Base-by-base conservation (phyloP, 2,329 filamentous ascomycete genomes). In the Raffaelea arxii region DNA sequence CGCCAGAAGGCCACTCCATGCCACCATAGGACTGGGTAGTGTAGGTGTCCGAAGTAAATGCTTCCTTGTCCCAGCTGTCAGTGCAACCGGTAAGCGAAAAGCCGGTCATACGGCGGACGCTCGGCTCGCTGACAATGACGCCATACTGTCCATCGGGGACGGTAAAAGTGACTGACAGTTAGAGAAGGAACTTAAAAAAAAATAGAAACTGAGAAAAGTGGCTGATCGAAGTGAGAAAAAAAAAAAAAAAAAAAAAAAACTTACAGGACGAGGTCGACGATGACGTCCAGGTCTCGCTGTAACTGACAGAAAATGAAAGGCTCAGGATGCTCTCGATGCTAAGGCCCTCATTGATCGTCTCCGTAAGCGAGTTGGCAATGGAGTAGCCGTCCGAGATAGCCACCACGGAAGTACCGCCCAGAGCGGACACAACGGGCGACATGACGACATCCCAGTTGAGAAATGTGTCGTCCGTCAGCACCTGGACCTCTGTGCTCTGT, bases 381-480 rank as follows among this genome's bases (percentile, higher is more conserved):
- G 19, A 23, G 25, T 43, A 36, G 12, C 41, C 41, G 12, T 35
- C 30, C 4, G 41, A 16, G 10, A 43, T 35, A 21, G 27, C 6
- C 19, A 43, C 18, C 11, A 16, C 10, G 4, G 25, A 7, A 9
- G 2, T 16, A 30, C 41, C 30, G n/a, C 41, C 41, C 3, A 10
- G 3, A 2, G 41, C 25, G 7, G 27, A 35, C 21, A 43, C 27
- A 7, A 43, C 27, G 3, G 41, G 41, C 30, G 41, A 43, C 41
- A 43, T 43, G 25, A 30, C 41, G 5, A 43, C 41, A n/a, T 43
- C 41, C 41, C 41, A 43, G 41, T 43, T 43, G 18, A 43, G 27
- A n/a, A 43, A 43, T 14, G 18, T 35, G 7, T 23, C 5, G 21
- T 43, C 41, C 3, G 41, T 43, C 30, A 43, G 19, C 6, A 43